Evolutionary conservation across 2,329 filamentous ascomycete species (phyloP), one percentile per base, ranked within the genome.

Genomic region (Fusarium nygamai): DNA sequence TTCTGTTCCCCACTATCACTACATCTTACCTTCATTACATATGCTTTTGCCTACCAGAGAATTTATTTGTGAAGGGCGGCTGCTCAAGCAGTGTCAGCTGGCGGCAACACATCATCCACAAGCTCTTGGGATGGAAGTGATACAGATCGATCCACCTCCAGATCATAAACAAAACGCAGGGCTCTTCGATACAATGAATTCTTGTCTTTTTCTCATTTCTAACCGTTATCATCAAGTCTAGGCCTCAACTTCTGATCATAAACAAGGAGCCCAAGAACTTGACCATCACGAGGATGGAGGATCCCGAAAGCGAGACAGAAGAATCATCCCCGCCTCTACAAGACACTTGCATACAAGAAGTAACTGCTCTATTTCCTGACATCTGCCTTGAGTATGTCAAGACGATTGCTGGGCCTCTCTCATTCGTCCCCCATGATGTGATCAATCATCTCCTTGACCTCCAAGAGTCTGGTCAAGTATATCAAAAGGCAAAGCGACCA

Each of bases 311-410:
- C 16, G 48, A 48, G 13, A 41, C 41, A 7, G 38, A 60, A 44
- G 44, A 47, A n/a, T 36, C 22, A 20, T n/a, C 39, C 20, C 56
- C 58, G 39, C 27, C 10, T 8, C n/a, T 36, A 14, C 60, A 68
- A 53, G 63, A 75, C 10, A 46, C 36, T 20, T 79, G 74, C 29
- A 38, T 76, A 11, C 50, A 66, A 33, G 44, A 50, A n/a, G 71
- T 80, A 31, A 48, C 54, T 14, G 51, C 64, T 9, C 54, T 87
- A 14, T 87, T 88, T 65, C 85, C 86, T 1, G 83, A 88, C 46
- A 85, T 88, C 5, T 87, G 84, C 65, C 80, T 76, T 1, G 67
- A 82, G 0, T 85, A 83, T 61, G 77, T 88, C 19, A 64, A 77
- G 11, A 51, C 67, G 9, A 63, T 83, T 9, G 78, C 78, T 6